Base-by-base conservation (phyloP, 108 stramenopile genomes). In the Pseudonitzschia delicatissima region DNA sequence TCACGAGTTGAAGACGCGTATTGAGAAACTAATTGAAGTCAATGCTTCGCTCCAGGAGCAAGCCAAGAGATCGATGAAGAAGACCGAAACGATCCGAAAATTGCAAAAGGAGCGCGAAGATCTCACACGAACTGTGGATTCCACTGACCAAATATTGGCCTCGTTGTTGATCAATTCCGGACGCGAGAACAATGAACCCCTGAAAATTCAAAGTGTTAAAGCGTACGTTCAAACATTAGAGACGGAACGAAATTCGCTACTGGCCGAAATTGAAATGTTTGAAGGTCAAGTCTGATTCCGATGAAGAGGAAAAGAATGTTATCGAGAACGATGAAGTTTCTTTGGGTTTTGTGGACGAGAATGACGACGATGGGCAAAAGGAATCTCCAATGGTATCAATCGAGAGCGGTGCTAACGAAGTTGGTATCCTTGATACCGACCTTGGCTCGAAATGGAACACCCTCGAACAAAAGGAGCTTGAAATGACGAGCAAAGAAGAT, bases 361-460 rank as follows among this genome's bases (percentile, higher is more conserved):
- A 23, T 7, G 47, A 48, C 23, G 21, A 21, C 17, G 20, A n/a
- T n/a, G n/a, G n/a, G n/a, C n/a, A n/a, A n/a, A n/a, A n/a, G n/a
- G n/a, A n/a, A n/a, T 42, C 40, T 11, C 15, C 40, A 15, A 42
- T 15, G 15, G 15, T 15, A 15, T 42, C 40, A 42, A 18, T 18
- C 50, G 50, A 37, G 3, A 61, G 12, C 60, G n/a, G 21, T 39
- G 21, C 15, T n/a, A 39, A 60, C 35, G 58, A 60, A 23, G 20
- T 35, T 18, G 47, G 23, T 21, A 26, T 42, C 26, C 60, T 61
- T 13, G 33, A 20, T 18, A 20, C 37, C 32, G 60, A 61, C 20
- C 32, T 61, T 5, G 60, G 60, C 21, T 61, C 60, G 6, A 29
- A 32, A 42, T 61, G 60, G 60, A 35, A 61, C 60, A 40, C 39